A percentile compares a stretch with the other conserved stretches of the same genome.
Conservation (phyloP, 2,329 filamentous ascomycete species). For the Exophiala alcalophila region DNA sequence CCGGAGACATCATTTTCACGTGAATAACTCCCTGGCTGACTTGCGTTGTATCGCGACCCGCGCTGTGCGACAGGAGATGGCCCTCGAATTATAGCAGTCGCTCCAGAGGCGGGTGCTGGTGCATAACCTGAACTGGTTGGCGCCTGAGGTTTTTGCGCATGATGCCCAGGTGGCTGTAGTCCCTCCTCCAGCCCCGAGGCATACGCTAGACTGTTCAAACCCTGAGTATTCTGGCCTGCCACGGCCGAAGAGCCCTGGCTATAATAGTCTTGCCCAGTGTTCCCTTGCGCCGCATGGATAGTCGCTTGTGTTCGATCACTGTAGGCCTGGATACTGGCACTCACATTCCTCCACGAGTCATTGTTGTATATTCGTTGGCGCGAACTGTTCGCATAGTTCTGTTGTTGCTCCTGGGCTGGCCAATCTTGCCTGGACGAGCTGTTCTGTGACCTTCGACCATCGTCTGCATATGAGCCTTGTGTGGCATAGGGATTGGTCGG, state of each 20-base stretch:
- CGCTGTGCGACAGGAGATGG: constrained; percentile 15
- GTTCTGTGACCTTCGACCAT: constrained; percentile 19
- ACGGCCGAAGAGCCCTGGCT: constrained; percentile 3
- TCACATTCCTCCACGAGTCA: constrained; percentile 10
- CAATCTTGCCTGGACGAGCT: constrained; percentile 22
- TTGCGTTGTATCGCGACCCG: constrained; percentile 4
- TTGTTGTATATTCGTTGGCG: constrained; percentile 11
- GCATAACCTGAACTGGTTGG: background rate
- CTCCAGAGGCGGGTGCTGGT: background rate
- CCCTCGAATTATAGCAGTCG: constrained; percentile 12
- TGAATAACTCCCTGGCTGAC: constrained; percentile 2
- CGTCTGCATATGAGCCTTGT: constrained; percentile 12
- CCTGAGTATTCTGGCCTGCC: constrained; percentile 17
- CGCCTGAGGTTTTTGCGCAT: constrained; percentile 8
- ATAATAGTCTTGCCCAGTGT: constrained; percentile 7
- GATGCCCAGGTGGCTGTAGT: constrained; percentile 12
- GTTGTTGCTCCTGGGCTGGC: constrained; percentile 15
- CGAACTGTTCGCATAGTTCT: constrained; percentile 16
- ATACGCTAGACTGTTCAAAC: constrained; percentile 30
- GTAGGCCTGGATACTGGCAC: constrained; percentile 8
- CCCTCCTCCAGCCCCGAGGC: constrained; percentile 28
- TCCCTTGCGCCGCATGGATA: constrained; percentile 10
- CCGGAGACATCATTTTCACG: constrained; percentile 14
- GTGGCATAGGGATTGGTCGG: constrained; percentile 11
- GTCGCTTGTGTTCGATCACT: constrained; percentile 9